Conservation (phyloP, 441 rosid species). For the Adansonia rubrostipa region DNA sequence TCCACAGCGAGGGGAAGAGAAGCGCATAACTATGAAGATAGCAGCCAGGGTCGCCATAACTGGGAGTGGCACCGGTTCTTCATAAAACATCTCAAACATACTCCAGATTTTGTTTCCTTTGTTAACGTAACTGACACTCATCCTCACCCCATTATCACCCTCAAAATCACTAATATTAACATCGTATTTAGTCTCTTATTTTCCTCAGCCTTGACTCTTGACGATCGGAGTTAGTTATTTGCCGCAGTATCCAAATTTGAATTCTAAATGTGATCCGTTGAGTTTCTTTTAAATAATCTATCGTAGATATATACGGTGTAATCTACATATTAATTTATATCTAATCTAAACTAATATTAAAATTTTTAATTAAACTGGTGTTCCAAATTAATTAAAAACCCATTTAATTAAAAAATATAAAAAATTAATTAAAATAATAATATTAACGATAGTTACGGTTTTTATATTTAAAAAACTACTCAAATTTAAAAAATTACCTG, state of each 20-base stretch:
- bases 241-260: background rate
- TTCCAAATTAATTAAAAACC: too few species aligned
- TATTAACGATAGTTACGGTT: too few species aligned
- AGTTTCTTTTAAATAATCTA: background rate
- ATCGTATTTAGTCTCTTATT: background rate
- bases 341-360: too few species aligned
- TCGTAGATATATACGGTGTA: too few species aligned
- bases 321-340: too few species aligned
- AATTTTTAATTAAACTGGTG: too few species aligned
- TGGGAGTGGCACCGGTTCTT: slow-evolving; percentile 17
- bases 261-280: background rate
- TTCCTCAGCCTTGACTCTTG: background rate
- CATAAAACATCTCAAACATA: background rate
- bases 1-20: background rate
- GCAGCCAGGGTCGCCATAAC: background rate
- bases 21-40: background rate
- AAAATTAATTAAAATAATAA: too few species aligned
- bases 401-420: too few species aligned
- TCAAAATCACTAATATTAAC: background rate
- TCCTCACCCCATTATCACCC: background rate
- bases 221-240: background rate
- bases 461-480: too few species aligned
- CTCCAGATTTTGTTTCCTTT: background rate
- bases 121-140: background rate
- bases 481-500: too few species aligned